Evolutionary conservation across 768 basidiomycete genomes (phyloP).

Genomic region (Tylopilus plumbeoviolaceoides): DNA sequence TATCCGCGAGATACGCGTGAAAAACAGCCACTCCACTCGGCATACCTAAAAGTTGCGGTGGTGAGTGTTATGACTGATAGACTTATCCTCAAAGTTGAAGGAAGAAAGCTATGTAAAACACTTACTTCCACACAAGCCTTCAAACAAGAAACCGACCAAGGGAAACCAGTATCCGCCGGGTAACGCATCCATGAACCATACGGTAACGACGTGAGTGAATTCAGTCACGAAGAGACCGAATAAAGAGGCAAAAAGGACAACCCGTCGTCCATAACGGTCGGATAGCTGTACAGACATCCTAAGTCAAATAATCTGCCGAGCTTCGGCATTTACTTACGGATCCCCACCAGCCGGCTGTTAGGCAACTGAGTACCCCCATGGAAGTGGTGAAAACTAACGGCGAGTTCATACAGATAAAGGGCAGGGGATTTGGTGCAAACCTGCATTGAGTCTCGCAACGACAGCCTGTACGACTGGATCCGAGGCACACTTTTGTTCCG

Average conservation of each 20-base stretch:
- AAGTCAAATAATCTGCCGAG: not conserved
- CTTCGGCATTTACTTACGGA: constrained; percentile 45
- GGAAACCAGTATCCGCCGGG: constrained; percentile 86
- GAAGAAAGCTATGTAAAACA: constrained; percentile 1
- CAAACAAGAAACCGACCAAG: constrained; percentile 57
- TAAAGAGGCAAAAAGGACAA: constrained; percentile 56
- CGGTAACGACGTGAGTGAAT: constrained; percentile 62
- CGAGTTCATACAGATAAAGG: constrained; percentile 1
- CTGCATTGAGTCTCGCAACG: constrained; percentile 60
- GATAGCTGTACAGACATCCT: constrained; percentile 48
- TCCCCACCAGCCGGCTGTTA: constrained; percentile 88
- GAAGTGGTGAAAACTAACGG: constrained; percentile 54
- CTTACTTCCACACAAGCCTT: constrained; percentile 72
- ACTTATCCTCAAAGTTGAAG: not conserved
- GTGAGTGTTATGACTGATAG: not conserved
- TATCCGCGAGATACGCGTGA: constrained; percentile 71
- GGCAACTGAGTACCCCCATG: constrained; percentile 68
- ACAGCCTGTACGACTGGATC: constrained; percentile 75
- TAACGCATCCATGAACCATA: constrained; percentile 50
- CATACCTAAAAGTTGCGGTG: constrained; percentile 38
- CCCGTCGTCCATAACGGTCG: constrained; percentile 71
- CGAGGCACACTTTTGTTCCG: constrained; percentile 43
- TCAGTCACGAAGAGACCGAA: constrained; percentile 62
- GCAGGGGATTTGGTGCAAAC: constrained; percentile 33
- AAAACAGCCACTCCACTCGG: constrained; percentile 46